Percentiles rank a stretch among this genome's conserved stretches.
phyloP scores from a whole-genome alignment of 257 asterid genomes.

The Datura wrightii region DNA sequence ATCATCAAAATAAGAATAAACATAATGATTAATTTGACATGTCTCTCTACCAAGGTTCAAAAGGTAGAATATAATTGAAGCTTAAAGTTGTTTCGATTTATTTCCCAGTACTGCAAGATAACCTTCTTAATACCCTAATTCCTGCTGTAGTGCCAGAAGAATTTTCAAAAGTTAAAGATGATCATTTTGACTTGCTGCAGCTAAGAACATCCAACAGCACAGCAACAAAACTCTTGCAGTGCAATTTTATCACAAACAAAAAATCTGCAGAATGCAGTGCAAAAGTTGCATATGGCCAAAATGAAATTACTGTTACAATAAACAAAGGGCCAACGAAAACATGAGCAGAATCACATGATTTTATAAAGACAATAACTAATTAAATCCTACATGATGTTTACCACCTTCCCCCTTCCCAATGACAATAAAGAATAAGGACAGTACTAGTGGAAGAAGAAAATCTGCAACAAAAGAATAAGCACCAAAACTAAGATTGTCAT shows the following conservation, averaged over 20 bases:
- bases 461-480: not conserved
- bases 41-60: not conserved
- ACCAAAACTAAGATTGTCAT: not conserved
- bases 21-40: not conserved
- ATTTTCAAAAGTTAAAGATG: constrained; percentile 20
- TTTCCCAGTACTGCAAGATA: not conserved
- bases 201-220: constrained; percentile 8
- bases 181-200: constrained; percentile 24
- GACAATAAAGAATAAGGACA: not conserved
- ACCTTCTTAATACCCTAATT: constrained; percentile 18
- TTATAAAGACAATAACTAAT: not conserved
- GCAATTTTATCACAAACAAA: not conserved
- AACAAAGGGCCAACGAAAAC: not conserved
- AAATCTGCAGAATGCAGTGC: no score
- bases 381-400: not conserved
- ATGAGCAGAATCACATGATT: not conserved
- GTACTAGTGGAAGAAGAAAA: not conserved
- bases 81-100: not conserved
- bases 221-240: not conserved
- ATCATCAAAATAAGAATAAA: not conserved
- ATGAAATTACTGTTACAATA: constrained; percentile 5
- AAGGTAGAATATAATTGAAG: not conserved
- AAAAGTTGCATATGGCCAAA: not conserved
- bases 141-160: not conserved
- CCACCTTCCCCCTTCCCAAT: not conserved